Evolutionary conservation across 306 rosid genomes (phyloP).

Genomic region (Bauhinia variegata): DNA sequence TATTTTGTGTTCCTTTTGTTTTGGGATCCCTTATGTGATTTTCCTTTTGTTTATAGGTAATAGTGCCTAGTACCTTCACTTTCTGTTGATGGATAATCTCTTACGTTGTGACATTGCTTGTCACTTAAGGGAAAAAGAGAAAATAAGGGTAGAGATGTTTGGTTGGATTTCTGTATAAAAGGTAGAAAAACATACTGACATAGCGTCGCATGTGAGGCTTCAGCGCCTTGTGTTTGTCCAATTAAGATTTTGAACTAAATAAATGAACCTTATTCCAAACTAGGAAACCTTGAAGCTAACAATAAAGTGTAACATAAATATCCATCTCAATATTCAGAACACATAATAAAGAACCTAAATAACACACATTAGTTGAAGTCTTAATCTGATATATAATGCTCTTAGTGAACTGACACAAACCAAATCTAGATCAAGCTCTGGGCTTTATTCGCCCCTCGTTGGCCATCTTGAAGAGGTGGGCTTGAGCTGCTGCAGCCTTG

Average conservation of each 20-base stretch:
- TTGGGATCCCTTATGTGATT: no score
- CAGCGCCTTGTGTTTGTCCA: neutral
- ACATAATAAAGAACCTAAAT: conserved; percentile 27
- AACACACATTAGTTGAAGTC: conserved; percentile 36
- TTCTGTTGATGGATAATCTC: no score
- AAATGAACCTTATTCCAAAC: conserved; percentile 32
- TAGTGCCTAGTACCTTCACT: no score
- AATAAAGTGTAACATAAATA: conserved; percentile 31
- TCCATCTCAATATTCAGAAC: conserved; percentile 36
- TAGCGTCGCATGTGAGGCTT: neutral
- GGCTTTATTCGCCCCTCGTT: conserved; percentile 76
- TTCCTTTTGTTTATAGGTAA: no score
- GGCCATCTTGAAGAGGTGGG: conserved; percentile 79
- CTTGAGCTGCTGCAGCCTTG: conserved; percentile 76
- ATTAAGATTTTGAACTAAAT: conserved; percentile 19
- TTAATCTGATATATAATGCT: conserved; percentile 17
- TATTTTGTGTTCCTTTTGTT: no score
- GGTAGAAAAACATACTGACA: neutral
- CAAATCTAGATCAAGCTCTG: conserved; percentile 38
- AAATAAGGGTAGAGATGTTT: no score
- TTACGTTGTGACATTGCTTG: no score
- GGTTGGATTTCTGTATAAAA: no score
- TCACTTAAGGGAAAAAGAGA: no score
- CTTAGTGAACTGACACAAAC: conserved; percentile 30
- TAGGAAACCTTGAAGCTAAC: conserved; percentile 32